Evolutionary conservation across 2,329 filamentous ascomycete genomes (phyloP).

Genomic region (Epicoccum nigrum): DNA sequence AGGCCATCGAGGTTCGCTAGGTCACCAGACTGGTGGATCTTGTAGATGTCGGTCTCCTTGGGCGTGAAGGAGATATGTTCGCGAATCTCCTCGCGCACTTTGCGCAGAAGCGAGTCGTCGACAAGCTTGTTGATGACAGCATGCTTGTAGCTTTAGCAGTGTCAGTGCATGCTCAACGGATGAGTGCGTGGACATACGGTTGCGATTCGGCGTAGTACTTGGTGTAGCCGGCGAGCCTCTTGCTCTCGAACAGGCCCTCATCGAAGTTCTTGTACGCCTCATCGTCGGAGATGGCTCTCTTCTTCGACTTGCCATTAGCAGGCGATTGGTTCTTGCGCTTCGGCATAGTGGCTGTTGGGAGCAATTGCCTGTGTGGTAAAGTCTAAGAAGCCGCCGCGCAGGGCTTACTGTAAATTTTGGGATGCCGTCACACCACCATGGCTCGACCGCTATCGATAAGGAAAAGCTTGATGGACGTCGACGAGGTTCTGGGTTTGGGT

Average conservation of each 20-base stretch:
- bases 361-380: background rate
- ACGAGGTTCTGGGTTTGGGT: no score
- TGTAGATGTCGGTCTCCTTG: slow-evolving; percentile 99
- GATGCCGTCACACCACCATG: slow-evolving; percentile 16
- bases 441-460: slow-evolving; percentile 14
- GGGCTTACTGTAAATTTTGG: slow-evolving; percentile 10
- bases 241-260: slow-evolving; percentile 46
- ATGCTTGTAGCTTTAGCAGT: slow-evolving; percentile 74
- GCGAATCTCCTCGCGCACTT: slow-evolving; percentile 86
- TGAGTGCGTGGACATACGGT: slow-evolving; percentile 39
- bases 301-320: slow-evolving; percentile 50
- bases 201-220: slow-evolving; percentile 47
- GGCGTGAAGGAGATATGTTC: slow-evolving; percentile 93
- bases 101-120: slow-evolving; percentile 79
- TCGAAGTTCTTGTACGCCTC: slow-evolving; percentile 50
- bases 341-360: slow-evolving; percentile 17
- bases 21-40: slow-evolving; percentile 98
- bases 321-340: slow-evolving; percentile 54
- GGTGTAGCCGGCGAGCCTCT: slow-evolving; percentile 43
- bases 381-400: background rate
- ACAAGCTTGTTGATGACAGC: slow-evolving; percentile 85
- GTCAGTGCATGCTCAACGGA: slow-evolving; percentile 11
- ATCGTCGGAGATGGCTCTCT: slow-evolving; percentile 50
- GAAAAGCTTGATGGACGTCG: background rate
- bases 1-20: slow-evolving; percentile 95